These are phyloP conservation scores for Cladosporium sp. DNA, from an alignment of 2,329 filamentous ascomycete genomes.

Conservation along the genomic window DNA sequence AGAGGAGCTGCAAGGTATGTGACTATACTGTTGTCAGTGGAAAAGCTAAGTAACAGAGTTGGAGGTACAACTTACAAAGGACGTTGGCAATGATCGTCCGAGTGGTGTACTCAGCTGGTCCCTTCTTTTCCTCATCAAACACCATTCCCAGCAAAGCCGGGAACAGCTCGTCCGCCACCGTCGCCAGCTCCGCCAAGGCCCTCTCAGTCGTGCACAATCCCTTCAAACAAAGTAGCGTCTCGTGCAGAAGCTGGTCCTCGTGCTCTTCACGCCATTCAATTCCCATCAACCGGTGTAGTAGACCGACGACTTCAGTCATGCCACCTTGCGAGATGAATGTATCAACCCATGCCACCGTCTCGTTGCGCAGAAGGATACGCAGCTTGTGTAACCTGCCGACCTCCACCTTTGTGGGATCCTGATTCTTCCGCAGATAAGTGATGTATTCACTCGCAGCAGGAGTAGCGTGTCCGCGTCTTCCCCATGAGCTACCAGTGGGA, in stretches of 20 bases:
- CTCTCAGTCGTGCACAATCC: conserved; percentile 86
- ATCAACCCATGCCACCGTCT: conserved; percentile 94
- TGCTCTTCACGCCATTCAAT: conserved; percentile 98
- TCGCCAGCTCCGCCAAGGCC: conserved; percentile 73
- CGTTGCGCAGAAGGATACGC: conserved; percentile 79
- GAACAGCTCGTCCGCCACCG: conserved; percentile 75
- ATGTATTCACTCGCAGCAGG: conserved; percentile 80
- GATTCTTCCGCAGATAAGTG: conserved; percentile 71
- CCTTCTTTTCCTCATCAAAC: conserved; percentile 97
- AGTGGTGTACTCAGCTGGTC: conserved; percentile 92
- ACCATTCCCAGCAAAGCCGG: conserved; percentile 81
- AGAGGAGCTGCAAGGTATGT: conserved; percentile 71
- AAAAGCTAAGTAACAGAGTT: neutral
- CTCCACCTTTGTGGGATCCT: conserved; percentile 76
- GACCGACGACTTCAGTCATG: conserved; percentile 81
- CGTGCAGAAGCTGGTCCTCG: conserved; percentile 86
- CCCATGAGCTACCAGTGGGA: conserved; percentile 12
- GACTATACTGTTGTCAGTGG: conserved; percentile 36
- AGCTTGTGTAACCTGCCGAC: conserved; percentile 95
- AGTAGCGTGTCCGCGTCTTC: conserved; percentile 53
- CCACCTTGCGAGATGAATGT: conserved; percentile 82
- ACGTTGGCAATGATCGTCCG: conserved; percentile 84
- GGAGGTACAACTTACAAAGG: conserved; percentile 46
- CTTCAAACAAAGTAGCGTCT: conserved; percentile 87
- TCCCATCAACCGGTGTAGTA: conserved; percentile 86